A percentile compares a stretch with the other conserved stretches of the same genome.
Conservation (phyloP, 2,329 filamentous ascomycete genomes). For the Huntiella savannae region DNA sequence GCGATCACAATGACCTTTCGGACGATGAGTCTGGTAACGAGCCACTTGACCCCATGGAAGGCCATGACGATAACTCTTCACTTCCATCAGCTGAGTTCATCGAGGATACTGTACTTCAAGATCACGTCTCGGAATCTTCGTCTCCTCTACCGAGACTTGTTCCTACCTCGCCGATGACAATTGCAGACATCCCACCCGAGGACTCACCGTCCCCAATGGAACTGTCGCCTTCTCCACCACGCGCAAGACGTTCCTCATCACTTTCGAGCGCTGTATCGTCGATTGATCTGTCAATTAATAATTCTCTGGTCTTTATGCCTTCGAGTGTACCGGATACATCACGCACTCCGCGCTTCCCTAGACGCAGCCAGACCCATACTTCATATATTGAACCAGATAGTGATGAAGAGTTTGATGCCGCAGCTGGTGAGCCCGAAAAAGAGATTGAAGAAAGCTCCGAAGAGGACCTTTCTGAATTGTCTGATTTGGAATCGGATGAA, state of each 20-base stretch:
- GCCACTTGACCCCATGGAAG: background rate
- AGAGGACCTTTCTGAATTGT: background rate
- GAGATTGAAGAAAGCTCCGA: background rate
- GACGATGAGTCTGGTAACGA: background rate
- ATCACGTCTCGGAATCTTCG: too few species aligned
- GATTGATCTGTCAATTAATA: conserved; percentile 1
- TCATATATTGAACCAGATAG: conserved; percentile 4
- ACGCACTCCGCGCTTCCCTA: background rate
- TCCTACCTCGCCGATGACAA: background rate
- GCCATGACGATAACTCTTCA: background rate
- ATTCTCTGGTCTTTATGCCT: background rate
- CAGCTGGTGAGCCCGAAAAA: background rate
- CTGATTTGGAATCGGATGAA: background rate
- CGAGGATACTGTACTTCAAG: too few species aligned
- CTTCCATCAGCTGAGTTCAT: too few species aligned
- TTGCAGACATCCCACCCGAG: background rate
- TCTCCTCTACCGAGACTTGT: too few species aligned
- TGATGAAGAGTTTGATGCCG: background rate
- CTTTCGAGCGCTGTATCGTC: background rate
- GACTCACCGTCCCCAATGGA: too few species aligned
- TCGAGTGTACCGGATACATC: background rate
- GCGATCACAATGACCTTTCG: too few species aligned
- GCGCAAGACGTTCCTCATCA: background rate
- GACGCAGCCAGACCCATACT: background rate
- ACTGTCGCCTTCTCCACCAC: too few species aligned